Conservation (phyloP, 768 basidiomycete species). For the Naganishia onofrii region DNA sequence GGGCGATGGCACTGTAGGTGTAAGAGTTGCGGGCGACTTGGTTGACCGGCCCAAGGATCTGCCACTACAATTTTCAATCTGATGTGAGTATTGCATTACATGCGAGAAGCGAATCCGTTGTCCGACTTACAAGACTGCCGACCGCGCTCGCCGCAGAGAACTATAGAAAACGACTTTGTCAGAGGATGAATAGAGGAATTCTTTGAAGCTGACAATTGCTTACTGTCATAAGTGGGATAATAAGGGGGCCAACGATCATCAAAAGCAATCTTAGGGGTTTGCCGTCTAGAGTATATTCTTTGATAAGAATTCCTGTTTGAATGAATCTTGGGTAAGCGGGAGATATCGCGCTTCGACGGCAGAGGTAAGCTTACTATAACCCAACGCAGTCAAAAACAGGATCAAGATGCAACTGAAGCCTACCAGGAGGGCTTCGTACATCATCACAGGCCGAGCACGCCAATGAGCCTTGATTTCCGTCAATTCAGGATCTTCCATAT, state of each 20-base stretch:
- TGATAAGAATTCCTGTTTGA: conserved; percentile 58
- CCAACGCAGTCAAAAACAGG: conserved; percentile 37
- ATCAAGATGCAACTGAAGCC: conserved; percentile 44
- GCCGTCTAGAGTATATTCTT: conserved; percentile 69
- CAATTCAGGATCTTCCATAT: not conserved
- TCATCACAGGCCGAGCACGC: conserved; percentile 37
- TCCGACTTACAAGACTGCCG: conserved; percentile 2
- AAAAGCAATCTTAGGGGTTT: conserved; percentile 67
- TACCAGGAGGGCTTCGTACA: conserved; percentile 46
- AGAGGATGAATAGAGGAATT: not conserved
- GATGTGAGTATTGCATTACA: too few species aligned
- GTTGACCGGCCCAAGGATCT: conserved; percentile 49
- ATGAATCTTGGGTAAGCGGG: not conserved
- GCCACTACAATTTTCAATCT: conserved; percentile 44
- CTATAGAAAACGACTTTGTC: not conserved
- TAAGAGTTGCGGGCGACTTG: conserved; percentile 49
- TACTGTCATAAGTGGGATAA: conserved; percentile 1
- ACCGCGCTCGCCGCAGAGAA: not conserved
- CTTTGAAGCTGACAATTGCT: not conserved
- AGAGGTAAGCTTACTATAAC: conserved; percentile 54
- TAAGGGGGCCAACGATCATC: conserved; percentile 64
- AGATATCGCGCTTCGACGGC: conserved; percentile 56
- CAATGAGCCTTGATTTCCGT: not conserved
- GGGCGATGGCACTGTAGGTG: conserved; percentile 48
- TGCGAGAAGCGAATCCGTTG: too few species aligned